These are phyloP conservation scores for Musa itinerans DNA, from an alignment of 176 grass and related monocot species.

Conservation along the genomic window DNA sequence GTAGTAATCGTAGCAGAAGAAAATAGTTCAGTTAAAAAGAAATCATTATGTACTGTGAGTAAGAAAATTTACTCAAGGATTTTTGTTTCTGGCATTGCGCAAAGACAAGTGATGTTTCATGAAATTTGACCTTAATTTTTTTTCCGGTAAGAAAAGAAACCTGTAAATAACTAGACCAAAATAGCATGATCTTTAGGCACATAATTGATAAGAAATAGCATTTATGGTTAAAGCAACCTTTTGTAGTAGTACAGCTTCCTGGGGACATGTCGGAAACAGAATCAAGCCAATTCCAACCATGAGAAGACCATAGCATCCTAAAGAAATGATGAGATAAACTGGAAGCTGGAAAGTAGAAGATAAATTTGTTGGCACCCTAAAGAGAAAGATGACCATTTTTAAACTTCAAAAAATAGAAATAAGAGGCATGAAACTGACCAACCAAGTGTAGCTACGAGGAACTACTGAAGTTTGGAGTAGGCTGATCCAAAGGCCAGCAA, in stretches of 20 bases:
- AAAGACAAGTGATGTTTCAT: neutral
- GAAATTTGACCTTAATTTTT: neutral
- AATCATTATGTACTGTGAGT: neutral
- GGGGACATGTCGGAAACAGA: constrained; percentile 84
- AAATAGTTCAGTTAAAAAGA: no score
- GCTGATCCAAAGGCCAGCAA: constrained; percentile 48
- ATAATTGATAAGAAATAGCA: neutral
- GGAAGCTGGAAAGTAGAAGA: constrained; percentile 49
- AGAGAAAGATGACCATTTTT: neutral
- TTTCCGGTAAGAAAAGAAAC: neutral
- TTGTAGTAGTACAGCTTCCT: constrained; percentile 67
- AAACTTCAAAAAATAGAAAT: neutral
- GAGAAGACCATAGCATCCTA: constrained; percentile 90
- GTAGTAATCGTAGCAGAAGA: no score
- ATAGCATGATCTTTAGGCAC: neutral
- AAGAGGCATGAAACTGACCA: constrained; percentile 42
- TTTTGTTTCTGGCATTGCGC: neutral
- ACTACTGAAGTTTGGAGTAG: constrained; percentile 53
- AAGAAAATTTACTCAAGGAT: neutral
- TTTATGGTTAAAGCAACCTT: constrained; percentile 37
- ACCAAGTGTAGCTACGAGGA: constrained; percentile 62
- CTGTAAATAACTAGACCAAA: neutral
- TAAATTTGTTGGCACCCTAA: neutral
- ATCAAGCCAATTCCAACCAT: constrained; percentile 90
- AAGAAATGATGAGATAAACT: constrained; percentile 60